Base-by-base conservation (phyloP, 2,329 filamentous ascomycete genomes). In the Fusarium torulosum region DNA sequence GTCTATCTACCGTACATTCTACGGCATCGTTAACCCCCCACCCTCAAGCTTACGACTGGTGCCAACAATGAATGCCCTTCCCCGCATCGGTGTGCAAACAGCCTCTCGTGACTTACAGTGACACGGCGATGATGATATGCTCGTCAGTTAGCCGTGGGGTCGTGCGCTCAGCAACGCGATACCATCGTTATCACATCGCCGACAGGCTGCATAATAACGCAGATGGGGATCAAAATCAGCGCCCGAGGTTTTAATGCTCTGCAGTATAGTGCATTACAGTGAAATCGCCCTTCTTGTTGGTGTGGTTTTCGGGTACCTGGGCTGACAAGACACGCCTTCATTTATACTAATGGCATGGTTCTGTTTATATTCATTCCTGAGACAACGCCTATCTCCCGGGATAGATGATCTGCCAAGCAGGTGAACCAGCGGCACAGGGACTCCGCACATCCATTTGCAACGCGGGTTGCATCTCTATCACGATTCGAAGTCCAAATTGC, bases 301-400 rank as follows among this genome's bases (percentile, higher is more conserved):
- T 45, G 42, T 57, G 51, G 60, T 60, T 60, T 60, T 66, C 47
- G 59, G 60, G 47, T 69, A 69, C 60, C 54, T 69, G 40, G 27
- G n/a, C 47, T 59, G 44, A 59, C 47, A 64, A 45, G 46, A 42
- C 27, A 59, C 37, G n/a, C 20, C 15, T 41, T 27, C 17, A n/a
- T 42, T 27, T 27, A 17, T 20, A n/a, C 43, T 57, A 52, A 56
- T 41, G 25, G 37, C 55, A 69, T 51, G 65, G 41, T 37, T 43
- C 17, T 54, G 53, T 49, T 44, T 54, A 33, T 49, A 55, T 52
- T 44, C 51, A 45, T 23, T 21, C 27, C 43, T 63, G 21, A 56
- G 57, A 56, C 59, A 59, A 29, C 27, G 20, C 15, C 29, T 20
- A n/a, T 37, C 17, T 37, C 17, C 15, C 15, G n/a, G 38, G 27